Evolutionary conservation across 2,329 filamentous ascomycete genomes (phyloP).

Genomic region (Aspergillus oerlinghausenensis): DNA sequence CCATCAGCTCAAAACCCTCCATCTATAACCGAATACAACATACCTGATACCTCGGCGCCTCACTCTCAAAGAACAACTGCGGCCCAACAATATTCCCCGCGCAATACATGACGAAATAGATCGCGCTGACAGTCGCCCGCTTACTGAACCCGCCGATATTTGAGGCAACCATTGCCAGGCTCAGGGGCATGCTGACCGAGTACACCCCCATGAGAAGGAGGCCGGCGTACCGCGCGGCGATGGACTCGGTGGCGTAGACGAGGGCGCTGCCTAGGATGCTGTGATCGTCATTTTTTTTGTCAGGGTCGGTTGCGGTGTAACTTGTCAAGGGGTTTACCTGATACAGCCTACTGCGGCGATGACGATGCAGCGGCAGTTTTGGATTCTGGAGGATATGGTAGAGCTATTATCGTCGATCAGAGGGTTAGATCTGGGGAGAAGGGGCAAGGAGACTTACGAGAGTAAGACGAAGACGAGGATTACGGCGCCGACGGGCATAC

Average conservation of each 20-base stretch:
- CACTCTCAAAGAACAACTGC: constrained; percentile 39
- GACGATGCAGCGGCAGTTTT: constrained; percentile 12
- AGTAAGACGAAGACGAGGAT: constrained; percentile 4
- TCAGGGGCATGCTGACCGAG: constrained; percentile 33
- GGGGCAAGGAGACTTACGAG: not conserved
- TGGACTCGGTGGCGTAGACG: constrained; percentile 17
- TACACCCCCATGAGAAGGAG: constrained; percentile 31
- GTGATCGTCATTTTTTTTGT: not conserved
- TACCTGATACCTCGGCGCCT: constrained; percentile 36
- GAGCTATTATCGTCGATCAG: not conserved
- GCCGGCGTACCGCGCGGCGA: constrained; percentile 11
- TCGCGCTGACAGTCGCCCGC: constrained; percentile 43
- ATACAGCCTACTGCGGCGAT: constrained; percentile 11
- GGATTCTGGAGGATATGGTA: constrained; percentile 3
- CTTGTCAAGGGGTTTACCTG: not conserved
- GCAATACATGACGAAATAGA: constrained; percentile 42
- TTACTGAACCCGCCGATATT: constrained; percentile 49
- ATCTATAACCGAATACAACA: not conserved
- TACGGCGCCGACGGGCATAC: constrained; percentile 39
- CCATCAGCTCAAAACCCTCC: not conserved
- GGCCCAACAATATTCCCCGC: constrained; percentile 44
- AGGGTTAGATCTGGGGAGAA: not conserved
- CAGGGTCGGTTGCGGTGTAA: not conserved
- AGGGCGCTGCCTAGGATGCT: constrained; percentile 22
- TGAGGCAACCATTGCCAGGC: constrained; percentile 39